Base-by-base conservation (phyloP, 2,329 filamentous ascomycete genomes). In the Parastagonospora avenae region DNA sequence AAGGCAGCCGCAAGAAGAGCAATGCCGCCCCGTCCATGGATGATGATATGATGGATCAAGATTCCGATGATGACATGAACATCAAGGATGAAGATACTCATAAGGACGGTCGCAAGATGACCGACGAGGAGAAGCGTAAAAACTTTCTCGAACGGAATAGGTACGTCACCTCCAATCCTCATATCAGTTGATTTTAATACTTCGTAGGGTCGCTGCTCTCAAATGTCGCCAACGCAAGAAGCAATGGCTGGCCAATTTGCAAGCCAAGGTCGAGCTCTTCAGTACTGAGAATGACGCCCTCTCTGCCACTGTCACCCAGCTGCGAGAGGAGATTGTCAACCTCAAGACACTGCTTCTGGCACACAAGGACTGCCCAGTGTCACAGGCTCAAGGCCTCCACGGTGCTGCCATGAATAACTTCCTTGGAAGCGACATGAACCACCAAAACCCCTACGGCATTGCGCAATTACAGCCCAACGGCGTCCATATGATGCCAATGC, bases 151-250 rank as follows among this genome's bases (percentile, higher is more conserved):
- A 99, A 71, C 84, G 94, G 27, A 99, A 99, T 74, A 87, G 93
- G 93, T 96, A 85, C 66, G 85, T 77, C 27, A 9, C 37, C 8
- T 37, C 12, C 35, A 42, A 29, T 8, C 41, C 7, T 27, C 4
- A 8, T 15, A n/a, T 12, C 24, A 7, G 2, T 24, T 11, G 38
- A 24, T 53, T n/a, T 67, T 74, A 59, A 74, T 48, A 24, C 35
- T 6, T 28, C 19, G 16, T 59, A 97, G 94, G 71, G 92, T 99
- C 59, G 94, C 94, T 56, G 94, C 94, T 2, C 81, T 99, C 52
- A 99, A 99, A 72, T 99, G 94, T 75, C 89, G 94, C 54, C 94
- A 99, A 74, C 86, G 94, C 15, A 99, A 99, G 82, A 99, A 99
- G 82, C 94, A 97, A 72, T 99, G 94, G 94, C 84, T 97, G 50